These are phyloP conservation scores for Golubevia sp. DNA, from an alignment of 1,284 basidiomycete species.

Conservation along the genomic window DNA sequence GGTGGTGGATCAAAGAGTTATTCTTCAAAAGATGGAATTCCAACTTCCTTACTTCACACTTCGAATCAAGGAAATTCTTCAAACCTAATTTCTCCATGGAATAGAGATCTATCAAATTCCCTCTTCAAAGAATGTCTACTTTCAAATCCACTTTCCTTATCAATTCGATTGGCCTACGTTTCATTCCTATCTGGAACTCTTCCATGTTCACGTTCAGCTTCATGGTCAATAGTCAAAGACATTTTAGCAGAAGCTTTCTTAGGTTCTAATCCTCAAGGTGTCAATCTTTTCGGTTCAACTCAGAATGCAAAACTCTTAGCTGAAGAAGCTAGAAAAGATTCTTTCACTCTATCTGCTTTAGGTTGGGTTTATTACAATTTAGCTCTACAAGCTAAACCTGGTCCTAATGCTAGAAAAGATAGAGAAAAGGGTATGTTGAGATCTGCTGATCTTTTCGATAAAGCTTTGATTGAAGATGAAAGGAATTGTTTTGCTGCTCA, in stretches of 20 bases:
- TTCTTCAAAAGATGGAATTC: conserved; percentile 9
- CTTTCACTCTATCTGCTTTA: conserved; percentile 43
- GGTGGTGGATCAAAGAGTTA: conserved; percentile 10
- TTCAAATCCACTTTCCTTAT: conserved; percentile 47
- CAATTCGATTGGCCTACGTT: conserved; percentile 49
- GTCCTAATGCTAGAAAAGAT: conserved; percentile 34
- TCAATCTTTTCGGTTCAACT: conserved; percentile 35
- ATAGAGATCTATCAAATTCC: conserved; percentile 19
- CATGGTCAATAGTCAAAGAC: conserved; percentile 54
- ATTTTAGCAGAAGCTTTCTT: conserved; percentile 50
- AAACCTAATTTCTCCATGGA: too few relatives aligned
- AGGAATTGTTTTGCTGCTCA: conserved; percentile 55
- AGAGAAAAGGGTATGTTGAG: conserved; percentile 48
- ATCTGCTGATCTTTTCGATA: conserved; percentile 54
- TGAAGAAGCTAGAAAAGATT: conserved; percentile 43
- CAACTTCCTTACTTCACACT: conserved; percentile 10
- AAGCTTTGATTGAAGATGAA: conserved; percentile 40
- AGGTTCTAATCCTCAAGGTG: conserved; percentile 20
- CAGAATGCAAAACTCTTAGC: conserved; percentile 32
- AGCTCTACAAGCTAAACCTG: conserved; percentile 29
- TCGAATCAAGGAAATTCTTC: conserved; percentile 11
- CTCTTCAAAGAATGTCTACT: conserved; percentile 51
- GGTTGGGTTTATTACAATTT: conserved; percentile 60
- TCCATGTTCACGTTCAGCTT: conserved; percentile 35
- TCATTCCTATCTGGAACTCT: conserved; percentile 57